Evolutionary conservation across 2,329 filamentous ascomycete genomes (phyloP), one percentile per base, ranked within the genome.

Genomic region (Apiospora rasikravindrae): DNA sequence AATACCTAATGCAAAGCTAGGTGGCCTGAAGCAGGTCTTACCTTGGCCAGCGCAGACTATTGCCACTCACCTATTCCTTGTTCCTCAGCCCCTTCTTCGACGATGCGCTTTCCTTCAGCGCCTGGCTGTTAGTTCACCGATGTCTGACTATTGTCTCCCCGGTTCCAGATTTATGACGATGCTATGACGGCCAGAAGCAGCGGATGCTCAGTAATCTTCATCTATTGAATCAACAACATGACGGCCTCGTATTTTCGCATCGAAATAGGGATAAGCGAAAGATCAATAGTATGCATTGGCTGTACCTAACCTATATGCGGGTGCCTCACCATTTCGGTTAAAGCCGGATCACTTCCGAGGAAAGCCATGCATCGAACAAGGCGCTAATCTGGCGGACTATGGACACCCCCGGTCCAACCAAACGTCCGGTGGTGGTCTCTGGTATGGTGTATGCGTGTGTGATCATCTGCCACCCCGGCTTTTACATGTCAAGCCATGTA

Each of bases 391-490:
- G 22, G 19, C 22, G 37, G 57, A 64, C 57, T 64, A 64, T 40
- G 8, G 57, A 40, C 57, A 64, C 57, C 22, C 57, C 40, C 57
- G 4, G 57, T 33, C 40, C 57, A 22, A 64, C n/a, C 19, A 8
- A 64, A n/a, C 33, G 10, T n/a, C 57, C 11, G 19, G 33, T n/a
- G 19, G 33, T 64, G 33, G 22, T 37, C 33, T 40, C 40, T 13
- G 33, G n/a, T 57, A 8, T 40, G 57, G 57, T 51, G n/a, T 26
- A 22, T 51, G 49, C 8, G 22, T n/a, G 49, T n/a, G 49, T 51
- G 49, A 26, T 64, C 57, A 64, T 40, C 57, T 64, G 57, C 22
- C 33, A 64, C 57, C 57, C 57, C 57, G 37, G 57, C 57, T 64
- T 64, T 64, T 22, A 40, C 19, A 24, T 40, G n/a, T 4, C 19